phyloP scores from a whole-genome alignment of 139 green algal species.

The Micractinium conductrix region DNA sequence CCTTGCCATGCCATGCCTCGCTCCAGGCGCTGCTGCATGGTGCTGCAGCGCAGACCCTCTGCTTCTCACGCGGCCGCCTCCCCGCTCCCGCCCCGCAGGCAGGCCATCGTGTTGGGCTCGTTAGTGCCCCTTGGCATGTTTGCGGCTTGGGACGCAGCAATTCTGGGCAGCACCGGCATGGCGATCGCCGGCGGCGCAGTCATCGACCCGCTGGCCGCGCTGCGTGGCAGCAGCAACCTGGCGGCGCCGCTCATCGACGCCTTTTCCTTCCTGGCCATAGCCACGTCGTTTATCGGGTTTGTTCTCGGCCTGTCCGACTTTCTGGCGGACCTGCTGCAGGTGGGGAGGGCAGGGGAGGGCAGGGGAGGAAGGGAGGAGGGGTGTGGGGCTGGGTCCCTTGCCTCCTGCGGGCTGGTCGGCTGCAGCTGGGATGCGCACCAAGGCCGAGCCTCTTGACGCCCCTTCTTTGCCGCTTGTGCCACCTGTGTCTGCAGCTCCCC shows the following conservation, averaged over 20 bases:
- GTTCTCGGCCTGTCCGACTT: slow-evolving; percentile 85
- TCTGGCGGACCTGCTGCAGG: slow-evolving; percentile 58
- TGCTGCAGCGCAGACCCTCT: no score
- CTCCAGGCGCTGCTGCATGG: no score
- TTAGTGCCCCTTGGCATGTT: slow-evolving; percentile 83
- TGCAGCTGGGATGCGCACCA: no score
- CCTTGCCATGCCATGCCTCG: no score
- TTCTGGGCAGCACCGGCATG: slow-evolving; percentile 63
- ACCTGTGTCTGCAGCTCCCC: slow-evolving; percentile 47
- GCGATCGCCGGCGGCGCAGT: not conserved
- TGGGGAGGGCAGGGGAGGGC: not conserved
- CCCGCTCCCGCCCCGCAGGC: not conserved
- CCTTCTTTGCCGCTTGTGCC: no score
- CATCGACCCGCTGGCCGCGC: slow-evolving; percentile 6
- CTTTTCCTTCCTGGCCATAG: slow-evolving; percentile 65
- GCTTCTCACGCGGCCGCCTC: not conserved
- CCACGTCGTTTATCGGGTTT: slow-evolving; percentile 88
- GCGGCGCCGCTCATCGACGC: slow-evolving; percentile 3
- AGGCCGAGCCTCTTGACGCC: no score
- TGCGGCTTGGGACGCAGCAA: slow-evolving; percentile 78
- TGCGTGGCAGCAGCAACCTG: not conserved
- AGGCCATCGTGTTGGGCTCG: slow-evolving; percentile 61
- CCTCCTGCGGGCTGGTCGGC: no score
- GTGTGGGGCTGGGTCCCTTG: not conserved
- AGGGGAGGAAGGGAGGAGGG: not conserved